phyloP scores from a whole-genome alignment of 2,329 filamentous ascomycete species.

The Monosporascus sp. region DNA sequence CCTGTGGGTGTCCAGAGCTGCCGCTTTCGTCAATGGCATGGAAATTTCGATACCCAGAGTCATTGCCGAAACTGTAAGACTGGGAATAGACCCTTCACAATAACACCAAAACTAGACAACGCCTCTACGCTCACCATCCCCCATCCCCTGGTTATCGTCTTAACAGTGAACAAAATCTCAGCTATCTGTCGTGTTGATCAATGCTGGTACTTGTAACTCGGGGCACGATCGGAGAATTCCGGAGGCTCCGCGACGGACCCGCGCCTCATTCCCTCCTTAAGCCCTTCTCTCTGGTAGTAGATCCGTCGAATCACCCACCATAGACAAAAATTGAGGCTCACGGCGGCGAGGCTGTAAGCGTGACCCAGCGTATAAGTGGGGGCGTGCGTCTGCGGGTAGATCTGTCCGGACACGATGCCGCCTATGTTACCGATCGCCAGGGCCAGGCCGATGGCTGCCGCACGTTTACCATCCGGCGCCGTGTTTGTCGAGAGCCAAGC shows the following conservation, averaged over 20 bases:
- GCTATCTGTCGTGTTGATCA: neutral
- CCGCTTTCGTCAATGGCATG: too few species aligned
- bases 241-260: neutral
- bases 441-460: constrained; percentile 12
- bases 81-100: too few species aligned
- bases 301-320: constrained; percentile 13
- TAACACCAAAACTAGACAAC: too few species aligned
- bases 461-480: constrained; percentile 14
- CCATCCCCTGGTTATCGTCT: too few species aligned
- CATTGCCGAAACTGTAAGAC: too few species aligned
- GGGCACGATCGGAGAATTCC: constrained; percentile 11
- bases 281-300: constrained; percentile 9
- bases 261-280: constrained; percentile 6
- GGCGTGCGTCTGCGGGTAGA: constrained; percentile 13
- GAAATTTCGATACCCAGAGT: too few species aligned
- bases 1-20: too few species aligned
- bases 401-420: constrained; percentile 15
- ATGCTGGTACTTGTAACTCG: constrained; percentile 13
- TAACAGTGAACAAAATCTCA: too few species aligned
- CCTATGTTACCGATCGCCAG: constrained; percentile 12
- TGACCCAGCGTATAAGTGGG: constrained; percentile 13
- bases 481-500: constrained; percentile 15
- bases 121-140: too few species aligned
- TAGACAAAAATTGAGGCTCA: constrained; percentile 9
- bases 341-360: constrained; percentile 13